A percentile compares a stretch with the other conserved stretches of the same genome.
Evolutionary conservation across 208 protist genomes (phyloP).

Genomic region (Leishmania tropica): DNA sequence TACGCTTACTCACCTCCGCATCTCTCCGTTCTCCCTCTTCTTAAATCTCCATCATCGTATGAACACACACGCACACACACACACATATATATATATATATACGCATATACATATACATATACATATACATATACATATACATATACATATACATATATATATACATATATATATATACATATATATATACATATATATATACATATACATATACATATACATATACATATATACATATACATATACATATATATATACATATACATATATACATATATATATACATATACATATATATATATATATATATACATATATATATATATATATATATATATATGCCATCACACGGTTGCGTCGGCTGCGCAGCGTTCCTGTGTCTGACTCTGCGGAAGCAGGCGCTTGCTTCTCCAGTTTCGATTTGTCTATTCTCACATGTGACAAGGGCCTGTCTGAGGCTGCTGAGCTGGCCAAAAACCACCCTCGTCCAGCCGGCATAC

Average conservation of each 20-base stretch:
- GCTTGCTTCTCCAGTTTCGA: slow-evolving; percentile 1
- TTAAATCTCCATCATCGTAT: neutral
- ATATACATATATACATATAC: neutral
- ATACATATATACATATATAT: neutral
- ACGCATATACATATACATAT: neutral
- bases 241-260: neutral
- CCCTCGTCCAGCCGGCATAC: neutral
- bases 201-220: too few relatives aligned
- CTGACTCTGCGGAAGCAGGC: neutral
- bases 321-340: neutral
- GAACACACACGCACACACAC: neutral
- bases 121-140: neutral
- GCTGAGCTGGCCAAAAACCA: neutral
- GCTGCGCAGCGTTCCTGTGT: neutral
- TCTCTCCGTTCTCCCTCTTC: slow-evolving; percentile 1
- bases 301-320: neutral
- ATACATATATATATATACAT: neutral
- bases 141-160: neutral
- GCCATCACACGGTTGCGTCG: neutral
- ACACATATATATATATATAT: neutral
- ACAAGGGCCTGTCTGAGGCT: neutral
- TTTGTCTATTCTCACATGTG: slow-evolving; percentile 1
- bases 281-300: too few relatives aligned
- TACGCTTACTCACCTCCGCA: neutral
- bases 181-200: neutral